Conservation (phyloP, 768 basidiomycete genomes). For the Podaxis sp. region DNA sequence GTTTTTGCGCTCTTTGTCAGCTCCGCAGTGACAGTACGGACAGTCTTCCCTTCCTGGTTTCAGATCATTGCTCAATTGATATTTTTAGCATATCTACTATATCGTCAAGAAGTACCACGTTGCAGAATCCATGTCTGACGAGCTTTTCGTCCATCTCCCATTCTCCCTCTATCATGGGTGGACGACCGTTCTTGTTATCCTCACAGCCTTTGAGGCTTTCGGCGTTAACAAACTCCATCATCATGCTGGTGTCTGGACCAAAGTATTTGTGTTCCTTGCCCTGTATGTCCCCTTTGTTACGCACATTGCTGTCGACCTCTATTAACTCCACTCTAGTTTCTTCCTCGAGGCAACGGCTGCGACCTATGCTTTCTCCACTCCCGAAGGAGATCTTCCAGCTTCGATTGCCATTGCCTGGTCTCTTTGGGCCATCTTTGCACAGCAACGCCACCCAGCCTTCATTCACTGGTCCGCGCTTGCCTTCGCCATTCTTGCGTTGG, state of each 20-base stretch:
- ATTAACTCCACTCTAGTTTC: slow-evolving; percentile 46
- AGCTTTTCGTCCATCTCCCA: slow-evolving; percentile 91
- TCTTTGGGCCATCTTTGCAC: slow-evolving; percentile 89
- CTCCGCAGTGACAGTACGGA: slow-evolving; percentile 55
- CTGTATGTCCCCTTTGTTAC: slow-evolving; percentile 49
- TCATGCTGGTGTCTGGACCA: slow-evolving; percentile 83
- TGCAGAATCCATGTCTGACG: slow-evolving; percentile 65
- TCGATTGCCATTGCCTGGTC: slow-evolving; percentile 90
- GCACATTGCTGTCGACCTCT: background rate
- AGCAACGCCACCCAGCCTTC: slow-evolving; percentile 67
- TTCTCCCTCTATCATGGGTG: slow-evolving; percentile 96
- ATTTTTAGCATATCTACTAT: slow-evolving; percentile 85
- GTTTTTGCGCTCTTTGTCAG: slow-evolving; percentile 86
- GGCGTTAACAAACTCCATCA: slow-evolving; percentile 71
- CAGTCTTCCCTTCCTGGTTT: slow-evolving; percentile 26
- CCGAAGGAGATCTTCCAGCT: slow-evolving; percentile 91
- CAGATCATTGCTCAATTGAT: slow-evolving; percentile 26
- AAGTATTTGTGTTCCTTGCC: slow-evolving; percentile 92
- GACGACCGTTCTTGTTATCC: slow-evolving; percentile 80
- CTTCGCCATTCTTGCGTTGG: slow-evolving; percentile 79
- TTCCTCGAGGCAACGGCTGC: slow-evolving; percentile 91
- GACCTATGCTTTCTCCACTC: slow-evolving; percentile 91
- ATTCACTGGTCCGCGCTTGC: slow-evolving; percentile 90
- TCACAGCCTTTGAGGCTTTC: slow-evolving; percentile 87
- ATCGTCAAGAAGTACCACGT: slow-evolving; percentile 85